phyloP scores from a whole-genome alignment of 2,329 filamentous ascomycete genomes.

The Cladosporium sp. region DNA sequence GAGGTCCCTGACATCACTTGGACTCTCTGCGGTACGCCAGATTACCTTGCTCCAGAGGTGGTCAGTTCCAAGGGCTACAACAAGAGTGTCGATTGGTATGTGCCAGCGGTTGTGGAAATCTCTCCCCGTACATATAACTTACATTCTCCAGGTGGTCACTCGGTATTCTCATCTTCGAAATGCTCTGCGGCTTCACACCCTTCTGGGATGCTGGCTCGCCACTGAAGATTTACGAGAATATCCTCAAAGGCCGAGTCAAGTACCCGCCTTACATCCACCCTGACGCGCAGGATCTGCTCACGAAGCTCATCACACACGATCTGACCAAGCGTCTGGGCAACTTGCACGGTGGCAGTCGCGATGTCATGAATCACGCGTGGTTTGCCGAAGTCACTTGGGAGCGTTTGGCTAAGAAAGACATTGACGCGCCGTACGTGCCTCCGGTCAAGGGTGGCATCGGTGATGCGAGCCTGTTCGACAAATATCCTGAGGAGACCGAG shows the following conservation, averaged over 20 bases:
- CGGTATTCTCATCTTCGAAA: constrained; percentile 97
- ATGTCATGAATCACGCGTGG: constrained; percentile 95
- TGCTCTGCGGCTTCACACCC: constrained; percentile 97
- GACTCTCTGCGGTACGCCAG: constrained; percentile 96
- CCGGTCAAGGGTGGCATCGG: constrained; percentile 91
- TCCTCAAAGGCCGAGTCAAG: constrained; percentile 91
- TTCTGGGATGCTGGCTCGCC: constrained; percentile 98
- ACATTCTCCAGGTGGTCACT: constrained; percentile 79
- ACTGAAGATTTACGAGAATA: constrained; percentile 99
- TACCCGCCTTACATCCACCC: constrained; percentile 95
- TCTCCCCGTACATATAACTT: background rate
- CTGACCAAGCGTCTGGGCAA: constrained; percentile 94
- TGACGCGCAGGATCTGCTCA: constrained; percentile 88
- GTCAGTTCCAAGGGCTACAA: constrained; percentile 99
- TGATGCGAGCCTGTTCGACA: constrained; percentile 96
- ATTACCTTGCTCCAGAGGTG: constrained; percentile 96
- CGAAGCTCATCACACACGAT: constrained; percentile 90
- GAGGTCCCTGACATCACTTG: constrained; percentile 98
- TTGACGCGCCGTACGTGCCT: constrained; percentile 95
- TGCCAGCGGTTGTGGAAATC: constrained; percentile 23
- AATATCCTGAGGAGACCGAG: constrained; percentile 96
- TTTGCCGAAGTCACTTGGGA: constrained; percentile 99
- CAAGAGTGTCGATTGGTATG: constrained; percentile 98
- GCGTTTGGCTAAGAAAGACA: constrained; percentile 87
- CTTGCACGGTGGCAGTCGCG: constrained; percentile 82